Percentiles rank a stretch among this genome's conserved stretches.
Evolutionary conservation across 176 grass and related monocot species (phyloP).

Genomic region (Paspalum vaginatum): DNA sequence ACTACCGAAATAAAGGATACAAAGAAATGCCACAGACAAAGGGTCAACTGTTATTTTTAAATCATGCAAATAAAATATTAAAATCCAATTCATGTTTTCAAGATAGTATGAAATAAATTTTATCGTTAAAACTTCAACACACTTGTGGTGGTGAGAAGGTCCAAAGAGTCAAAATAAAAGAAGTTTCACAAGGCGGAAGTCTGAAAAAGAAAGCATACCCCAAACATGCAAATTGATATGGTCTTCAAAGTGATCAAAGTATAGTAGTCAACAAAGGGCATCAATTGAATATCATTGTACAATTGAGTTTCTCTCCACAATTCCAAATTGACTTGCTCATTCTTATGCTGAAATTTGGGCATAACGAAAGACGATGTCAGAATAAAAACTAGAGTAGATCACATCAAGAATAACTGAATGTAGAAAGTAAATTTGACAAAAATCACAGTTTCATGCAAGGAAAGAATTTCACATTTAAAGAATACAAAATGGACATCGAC

Average conservation of each 20-base stretch:
- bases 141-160: neutral
- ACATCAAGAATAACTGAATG: constrained; percentile 31
- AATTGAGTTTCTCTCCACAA: constrained; percentile 81
- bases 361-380: constrained; percentile 17
- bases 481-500: neutral
- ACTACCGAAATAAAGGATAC: neutral
- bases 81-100: constrained; percentile 7
- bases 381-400: constrained; percentile 19
- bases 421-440: constrained; percentile 24
- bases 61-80: constrained; percentile 4
- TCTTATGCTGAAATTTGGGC: constrained; percentile 65
- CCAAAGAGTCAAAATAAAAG: neutral
- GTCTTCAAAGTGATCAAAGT: constrained; percentile 86
- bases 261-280: constrained; percentile 98
- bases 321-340: constrained; percentile 79
- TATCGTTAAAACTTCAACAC: neutral
- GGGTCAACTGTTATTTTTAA: neutral
- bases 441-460: neutral
- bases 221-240: constrained; percentile 74
- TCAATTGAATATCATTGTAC: constrained; percentile 88
- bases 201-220: constrained; percentile 61
- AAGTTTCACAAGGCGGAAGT: constrained; percentile 36
- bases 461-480: constrained; percentile 24
- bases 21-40: neutral
- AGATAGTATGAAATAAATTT: neutral